Evolutionary conservation across 257 asterid species (phyloP), one percentile per base, ranked within the genome.

Genomic region (Solanum clarkiae): DNA sequence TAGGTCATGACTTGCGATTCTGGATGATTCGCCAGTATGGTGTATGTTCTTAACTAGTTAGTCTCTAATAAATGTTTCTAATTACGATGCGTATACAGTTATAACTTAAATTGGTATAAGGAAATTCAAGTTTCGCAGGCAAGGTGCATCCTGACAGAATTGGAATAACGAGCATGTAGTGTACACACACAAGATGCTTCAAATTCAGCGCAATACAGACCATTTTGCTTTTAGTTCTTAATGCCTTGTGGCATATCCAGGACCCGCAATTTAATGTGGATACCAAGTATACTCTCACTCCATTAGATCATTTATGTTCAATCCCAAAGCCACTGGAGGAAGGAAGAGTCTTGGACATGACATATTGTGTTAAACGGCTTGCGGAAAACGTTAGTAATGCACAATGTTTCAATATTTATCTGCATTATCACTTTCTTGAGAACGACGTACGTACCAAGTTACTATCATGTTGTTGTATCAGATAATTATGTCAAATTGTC

Each of bases 1-100:
- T 57, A 47, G 86, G 69, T 68, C 40, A 68, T 51, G 60, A 83
- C 47, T 36, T 87, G 87, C 84, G 87, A 86, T 77, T 85, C 81
- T 18, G 91, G 97, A 94, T 90, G 95, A 91, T 90, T 86, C 92
- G 90, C 98, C 98, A 29, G 80, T 94, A 11, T 94, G 96, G 96
- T 96, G 98, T 94, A 93, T 84, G 93, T 53, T 51, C 79, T 75
- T 74, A 69, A 42, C 84, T 24, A 9, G 71, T 18, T 69, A 75
- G 11, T 84, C 57, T 49, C 36, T 53, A 70, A 69, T 32, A 32
- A 32, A 54, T 84, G 63, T 7, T 49, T 40, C 70, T 24, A 56
- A 15, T 42, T 80, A 32, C 54, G 26, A 53, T 89, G 26, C 36
- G 4, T 32, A 4, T 26, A 84, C 42, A 20, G 4, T 16, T 83